phyloP scores from a whole-genome alignment of 1,284 basidiomycete species.

The Cryptococcus neoformans region DNA sequence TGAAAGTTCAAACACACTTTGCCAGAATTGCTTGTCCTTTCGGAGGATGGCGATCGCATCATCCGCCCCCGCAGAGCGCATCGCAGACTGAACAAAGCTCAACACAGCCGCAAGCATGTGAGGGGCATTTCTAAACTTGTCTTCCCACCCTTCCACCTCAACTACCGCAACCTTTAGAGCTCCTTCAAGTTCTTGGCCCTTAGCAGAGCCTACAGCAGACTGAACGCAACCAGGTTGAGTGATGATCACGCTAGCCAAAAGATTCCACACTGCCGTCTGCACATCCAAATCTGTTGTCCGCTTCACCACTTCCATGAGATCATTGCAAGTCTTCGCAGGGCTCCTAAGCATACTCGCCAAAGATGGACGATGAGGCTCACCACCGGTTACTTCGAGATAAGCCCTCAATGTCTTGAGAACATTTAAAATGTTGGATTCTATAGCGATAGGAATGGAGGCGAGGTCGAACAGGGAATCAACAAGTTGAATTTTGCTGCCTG shows the following conservation, averaged over 20 bases:
- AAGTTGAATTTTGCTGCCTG: constrained; percentile 28
- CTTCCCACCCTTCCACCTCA: constrained; percentile 62
- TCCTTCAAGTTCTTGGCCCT: constrained; percentile 54
- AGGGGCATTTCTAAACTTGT: constrained; percentile 70
- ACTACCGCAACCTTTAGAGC: constrained; percentile 57
- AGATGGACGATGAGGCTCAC: constrained; percentile 27
- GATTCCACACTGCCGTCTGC: constrained; percentile 74
- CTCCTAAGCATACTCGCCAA: constrained; percentile 39
- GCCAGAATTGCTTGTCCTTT: constrained; percentile 32
- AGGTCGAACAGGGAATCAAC: constrained; percentile 36
- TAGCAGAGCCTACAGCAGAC: constrained; percentile 68
- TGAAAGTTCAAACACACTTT: constrained; percentile 32
- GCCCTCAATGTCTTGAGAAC: constrained; percentile 27
- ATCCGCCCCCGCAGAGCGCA: constrained; percentile 25
- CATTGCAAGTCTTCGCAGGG: constrained; percentile 23
- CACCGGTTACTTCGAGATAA: constrained; percentile 28
- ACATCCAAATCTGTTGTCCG: constrained; percentile 44
- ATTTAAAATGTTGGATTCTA: constrained; percentile 17
- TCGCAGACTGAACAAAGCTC: constrained; percentile 70
- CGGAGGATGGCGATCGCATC: constrained; percentile 23
- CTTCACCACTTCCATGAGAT: constrained; percentile 20
- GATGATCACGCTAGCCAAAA: constrained; percentile 75
- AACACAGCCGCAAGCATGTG: constrained; percentile 71
- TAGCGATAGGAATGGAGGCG: constrained; percentile 20
- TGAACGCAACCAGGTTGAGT: constrained; percentile 83